A percentile compares a stretch with the other conserved stretches of the same genome.
phyloP scores from a whole-genome alignment of 169 alveolate genomes.

The Eimeria brunetti region DNA sequence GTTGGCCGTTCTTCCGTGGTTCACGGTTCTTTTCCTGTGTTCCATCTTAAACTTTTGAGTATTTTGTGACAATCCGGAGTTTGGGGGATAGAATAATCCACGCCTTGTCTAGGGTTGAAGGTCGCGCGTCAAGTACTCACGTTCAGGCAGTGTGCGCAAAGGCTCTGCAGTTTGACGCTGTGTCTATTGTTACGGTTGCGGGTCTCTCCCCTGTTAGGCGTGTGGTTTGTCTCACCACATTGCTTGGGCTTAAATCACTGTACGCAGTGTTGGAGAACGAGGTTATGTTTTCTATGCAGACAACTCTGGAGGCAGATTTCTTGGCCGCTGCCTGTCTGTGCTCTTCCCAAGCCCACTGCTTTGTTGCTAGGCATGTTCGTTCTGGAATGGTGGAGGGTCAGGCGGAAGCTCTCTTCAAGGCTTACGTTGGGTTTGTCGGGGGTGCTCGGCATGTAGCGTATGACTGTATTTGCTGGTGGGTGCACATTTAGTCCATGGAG shows the following conservation, averaged over 20 bases:
- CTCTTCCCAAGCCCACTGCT: slow-evolving; percentile 75
- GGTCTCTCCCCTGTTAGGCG: too few species aligned
- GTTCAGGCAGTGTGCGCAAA: neutral
- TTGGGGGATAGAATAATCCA: neutral
- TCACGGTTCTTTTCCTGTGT: neutral
- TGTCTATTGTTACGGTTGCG: neutral
- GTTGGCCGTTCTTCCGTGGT: neutral
- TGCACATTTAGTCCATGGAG: neutral
- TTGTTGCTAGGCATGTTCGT: slow-evolving; percentile 51
- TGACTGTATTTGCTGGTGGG: slow-evolving; percentile 79
- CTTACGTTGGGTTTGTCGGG: slow-evolving; percentile 66
- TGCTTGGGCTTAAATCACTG: neutral
- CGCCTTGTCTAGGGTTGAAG: neutral
- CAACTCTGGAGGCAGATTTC: slow-evolving; percentile 64
- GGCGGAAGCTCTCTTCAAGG: slow-evolving; percentile 73
- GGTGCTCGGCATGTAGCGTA: slow-evolving; percentile 79
- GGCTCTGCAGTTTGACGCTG: neutral
- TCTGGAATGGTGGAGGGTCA: slow-evolving; percentile 70
- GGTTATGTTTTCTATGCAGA: slow-evolving; percentile 37
- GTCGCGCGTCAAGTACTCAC: neutral
- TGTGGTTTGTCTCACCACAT: neutral
- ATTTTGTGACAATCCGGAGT: neutral
- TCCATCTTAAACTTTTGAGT: neutral
- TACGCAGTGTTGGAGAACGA: neutral
- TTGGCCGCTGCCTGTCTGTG: slow-evolving; percentile 72